phyloP scores from a whole-genome alignment of 306 rosid genomes.

The Cicer yamashitae region DNA sequence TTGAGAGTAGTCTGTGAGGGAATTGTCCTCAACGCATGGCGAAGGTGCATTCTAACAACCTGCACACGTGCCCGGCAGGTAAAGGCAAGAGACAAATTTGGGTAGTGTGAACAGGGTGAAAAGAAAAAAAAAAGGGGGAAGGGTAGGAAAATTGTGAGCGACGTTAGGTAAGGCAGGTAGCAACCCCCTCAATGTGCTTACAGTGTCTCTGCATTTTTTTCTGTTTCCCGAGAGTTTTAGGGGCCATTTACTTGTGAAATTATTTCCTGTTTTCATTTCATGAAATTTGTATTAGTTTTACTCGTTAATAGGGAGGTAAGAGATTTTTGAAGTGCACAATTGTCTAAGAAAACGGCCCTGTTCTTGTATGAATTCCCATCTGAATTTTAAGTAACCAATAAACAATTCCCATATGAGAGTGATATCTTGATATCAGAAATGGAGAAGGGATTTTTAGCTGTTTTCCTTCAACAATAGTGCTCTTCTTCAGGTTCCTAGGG shows the following conservation, averaged over 20 bases:
- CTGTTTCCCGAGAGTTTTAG: not conserved
- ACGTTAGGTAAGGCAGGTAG: not conserved
- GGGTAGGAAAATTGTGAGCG: not conserved
- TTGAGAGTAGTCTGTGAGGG: constrained; percentile 12
- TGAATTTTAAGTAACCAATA: not conserved
- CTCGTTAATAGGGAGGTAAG: no score
- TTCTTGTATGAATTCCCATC: constrained; percentile 7
- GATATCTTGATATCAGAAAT: not conserved
- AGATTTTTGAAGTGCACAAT: no score
- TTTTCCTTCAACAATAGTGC: not conserved
- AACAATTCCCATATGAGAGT: not conserved
- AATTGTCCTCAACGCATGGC: not conserved
- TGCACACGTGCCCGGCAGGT: not conserved
- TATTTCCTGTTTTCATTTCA: no score
- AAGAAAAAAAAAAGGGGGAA: constrained; percentile 10
- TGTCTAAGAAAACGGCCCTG: no score
- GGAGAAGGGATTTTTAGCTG: constrained; percentile 21
- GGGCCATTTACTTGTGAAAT: no score
- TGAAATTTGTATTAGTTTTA: no score
- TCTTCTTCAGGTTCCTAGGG: constrained; percentile 23
- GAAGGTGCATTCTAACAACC: constrained; percentile 1
- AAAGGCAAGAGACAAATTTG: constrained; percentile 20
- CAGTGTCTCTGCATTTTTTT: not conserved
- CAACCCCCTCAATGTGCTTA: no score
- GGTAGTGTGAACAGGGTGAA: not conserved